These are phyloP conservation scores for Osmanthus fragrans DNA, from an alignment of 257 asterid genomes.

Conservation along the genomic window DNA sequence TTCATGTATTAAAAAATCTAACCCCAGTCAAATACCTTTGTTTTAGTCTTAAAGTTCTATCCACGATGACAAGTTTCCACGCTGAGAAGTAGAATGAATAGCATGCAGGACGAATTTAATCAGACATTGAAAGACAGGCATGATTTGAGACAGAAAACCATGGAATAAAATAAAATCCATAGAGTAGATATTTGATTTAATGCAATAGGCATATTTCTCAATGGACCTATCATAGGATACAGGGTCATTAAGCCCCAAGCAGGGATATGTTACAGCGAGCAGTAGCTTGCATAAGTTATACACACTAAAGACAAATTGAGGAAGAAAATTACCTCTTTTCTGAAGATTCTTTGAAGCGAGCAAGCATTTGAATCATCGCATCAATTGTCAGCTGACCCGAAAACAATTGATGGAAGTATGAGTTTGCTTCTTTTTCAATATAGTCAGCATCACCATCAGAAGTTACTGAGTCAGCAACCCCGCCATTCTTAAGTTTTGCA, in stretches of 20 bases:
- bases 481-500: conserved; percentile 55
- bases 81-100: background rate
- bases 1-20: background rate
- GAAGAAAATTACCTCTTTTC: conserved; percentile 56
- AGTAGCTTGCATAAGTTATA: background rate
- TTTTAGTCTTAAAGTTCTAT: background rate
- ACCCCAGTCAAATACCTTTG: background rate
- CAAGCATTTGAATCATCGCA: conserved; percentile 79
- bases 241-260: conserved; percentile 2
- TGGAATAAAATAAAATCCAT: background rate
- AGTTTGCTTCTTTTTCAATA: conserved; percentile 79
- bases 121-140: background rate
- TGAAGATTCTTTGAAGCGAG: conserved; percentile 79
- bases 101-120: background rate
- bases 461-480: conserved; percentile 52
- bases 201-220: conserved; percentile 12
- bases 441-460: conserved; percentile 69
- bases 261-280: background rate
- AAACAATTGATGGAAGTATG: conserved; percentile 89
- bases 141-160: background rate
- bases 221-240: conserved; percentile 4
- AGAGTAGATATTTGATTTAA: background rate
- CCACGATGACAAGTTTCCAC: background rate
- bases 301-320: background rate
- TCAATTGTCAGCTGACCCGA: conserved; percentile 73